A percentile compares a stretch with the other conserved stretches of the same genome.
These are phyloP conservation scores for Alternaria ethzedia DNA, from an alignment of 2,329 filamentous ascomycete species.

Conservation along the genomic window DNA sequence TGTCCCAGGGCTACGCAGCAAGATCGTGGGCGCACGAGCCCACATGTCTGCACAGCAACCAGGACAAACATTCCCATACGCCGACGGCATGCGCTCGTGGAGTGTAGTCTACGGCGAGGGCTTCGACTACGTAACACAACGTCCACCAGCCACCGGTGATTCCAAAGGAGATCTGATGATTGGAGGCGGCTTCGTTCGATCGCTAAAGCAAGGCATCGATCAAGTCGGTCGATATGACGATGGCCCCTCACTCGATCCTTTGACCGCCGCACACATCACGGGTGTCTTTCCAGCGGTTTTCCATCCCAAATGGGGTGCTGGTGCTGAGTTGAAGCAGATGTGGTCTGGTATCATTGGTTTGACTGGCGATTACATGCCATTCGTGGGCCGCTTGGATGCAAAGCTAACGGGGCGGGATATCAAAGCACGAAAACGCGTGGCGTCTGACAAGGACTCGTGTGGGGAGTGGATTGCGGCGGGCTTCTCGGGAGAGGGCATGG, in stretches of 20 bases:
- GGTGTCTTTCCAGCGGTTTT: conserved; percentile 16
- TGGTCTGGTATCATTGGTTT: conserved; percentile 61
- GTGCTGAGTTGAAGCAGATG: conserved; percentile 43
- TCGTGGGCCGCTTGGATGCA: conserved; percentile 56
- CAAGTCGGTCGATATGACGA: conserved; percentile 20
- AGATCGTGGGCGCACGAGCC: conserved; percentile 9
- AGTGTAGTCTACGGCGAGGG: conserved; percentile 42
- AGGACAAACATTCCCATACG: conserved; percentile 37
- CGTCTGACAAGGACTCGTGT: conserved; percentile 28
- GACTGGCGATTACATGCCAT: conserved; percentile 58
- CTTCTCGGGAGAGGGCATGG: conserved; percentile 23
- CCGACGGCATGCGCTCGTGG: conserved; percentile 56
- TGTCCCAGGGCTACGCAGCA: conserved; percentile 55
- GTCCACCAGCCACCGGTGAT: conserved; percentile 1
- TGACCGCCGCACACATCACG: conserved; percentile 12
- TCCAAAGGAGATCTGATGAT: conserved; percentile 16
- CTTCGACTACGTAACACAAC: conserved; percentile 14
- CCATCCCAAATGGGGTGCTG: conserved; percentile 13
- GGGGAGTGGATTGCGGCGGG: conserved; percentile 41
- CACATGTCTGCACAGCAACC: conserved; percentile 61
- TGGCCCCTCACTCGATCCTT: conserved; percentile 1
- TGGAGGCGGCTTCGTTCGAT: conserved; percentile 22
- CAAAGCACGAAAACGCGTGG: not conserved
- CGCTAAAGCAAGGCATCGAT: conserved; percentile 16
- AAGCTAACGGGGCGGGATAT: conserved; percentile 26